Evolutionary conservation across 2,329 filamentous ascomycete species (phyloP).

Genomic region (Penicillium expansum): DNA sequence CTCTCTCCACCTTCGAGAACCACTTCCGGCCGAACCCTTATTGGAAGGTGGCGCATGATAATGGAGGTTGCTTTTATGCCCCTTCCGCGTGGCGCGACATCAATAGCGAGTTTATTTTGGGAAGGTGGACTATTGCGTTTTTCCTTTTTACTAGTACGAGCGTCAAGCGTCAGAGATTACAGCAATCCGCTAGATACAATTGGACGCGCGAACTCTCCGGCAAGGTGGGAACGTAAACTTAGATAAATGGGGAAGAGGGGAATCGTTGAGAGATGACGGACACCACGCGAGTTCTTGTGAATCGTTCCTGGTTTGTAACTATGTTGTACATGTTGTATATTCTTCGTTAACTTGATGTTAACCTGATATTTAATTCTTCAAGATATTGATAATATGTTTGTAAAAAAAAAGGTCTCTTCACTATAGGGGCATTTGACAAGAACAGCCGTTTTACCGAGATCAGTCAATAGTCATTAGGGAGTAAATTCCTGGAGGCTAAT

Average conservation of each 20-base stretch:
- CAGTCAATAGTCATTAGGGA: not conserved
- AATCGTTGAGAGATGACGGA: not conserved
- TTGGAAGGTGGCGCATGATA: not conserved
- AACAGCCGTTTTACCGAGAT: not conserved
- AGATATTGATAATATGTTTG: not conserved
- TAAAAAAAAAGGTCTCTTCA: not conserved
- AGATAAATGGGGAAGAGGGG: not conserved
- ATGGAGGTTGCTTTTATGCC: not conserved
- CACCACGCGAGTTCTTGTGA: not conserved
- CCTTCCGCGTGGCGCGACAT: not conserved
- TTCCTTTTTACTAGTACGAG: not conserved
- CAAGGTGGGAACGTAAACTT: not conserved
- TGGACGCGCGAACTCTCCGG: not conserved
- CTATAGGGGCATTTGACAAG: not conserved
- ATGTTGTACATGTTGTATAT: no score
- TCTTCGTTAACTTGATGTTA: no score
- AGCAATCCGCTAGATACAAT: not conserved
- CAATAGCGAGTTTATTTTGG: not conserved
- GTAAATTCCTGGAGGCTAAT: not conserved
- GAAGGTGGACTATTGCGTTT: not conserved
- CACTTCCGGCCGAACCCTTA: not conserved
- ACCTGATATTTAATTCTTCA: not conserved
- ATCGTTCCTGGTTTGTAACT: no score
- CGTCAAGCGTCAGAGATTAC: not conserved
- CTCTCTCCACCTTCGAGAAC: not conserved